phyloP scores from a whole-genome alignment of 805 yeast genomes.

The Candida ulmi region DNA sequence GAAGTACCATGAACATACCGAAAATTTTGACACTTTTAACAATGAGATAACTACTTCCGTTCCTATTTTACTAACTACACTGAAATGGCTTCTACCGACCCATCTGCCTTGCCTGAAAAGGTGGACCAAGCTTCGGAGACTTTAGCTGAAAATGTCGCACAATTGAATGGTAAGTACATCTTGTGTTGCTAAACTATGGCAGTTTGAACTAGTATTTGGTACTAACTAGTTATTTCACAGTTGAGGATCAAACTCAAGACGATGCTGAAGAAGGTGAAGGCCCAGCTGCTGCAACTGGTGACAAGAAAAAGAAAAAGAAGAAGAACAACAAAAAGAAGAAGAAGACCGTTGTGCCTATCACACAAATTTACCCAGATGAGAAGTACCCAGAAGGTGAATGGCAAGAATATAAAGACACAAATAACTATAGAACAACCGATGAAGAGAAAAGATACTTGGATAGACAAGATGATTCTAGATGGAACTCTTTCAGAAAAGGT shows the following conservation, averaged over 20 bases:
- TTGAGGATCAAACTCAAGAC: slow-evolving; percentile 9
- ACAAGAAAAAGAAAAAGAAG: slow-evolving; percentile 47
- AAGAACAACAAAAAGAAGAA: slow-evolving; percentile 54
- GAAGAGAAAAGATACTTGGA: slow-evolving; percentile 83
- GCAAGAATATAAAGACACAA: slow-evolving; percentile 64
- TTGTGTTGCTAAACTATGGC: neutral
- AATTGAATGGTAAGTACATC: slow-evolving; percentile 2
- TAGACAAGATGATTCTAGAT: slow-evolving; percentile 48
- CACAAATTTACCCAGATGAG: slow-evolving; percentile 62
- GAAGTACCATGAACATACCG: neutral
- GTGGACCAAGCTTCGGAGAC: too few relatives aligned
- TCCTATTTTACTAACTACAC: too few relatives aligned
- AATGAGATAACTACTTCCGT: too few relatives aligned
- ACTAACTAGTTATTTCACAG: too few relatives aligned
- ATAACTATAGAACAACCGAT: slow-evolving; percentile 68
- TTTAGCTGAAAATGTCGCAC: slow-evolving; percentile 1
- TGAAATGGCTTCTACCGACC: too few relatives aligned
- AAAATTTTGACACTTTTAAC: neutral
- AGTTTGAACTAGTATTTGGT: too few relatives aligned
- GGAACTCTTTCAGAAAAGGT: slow-evolving; percentile 91
- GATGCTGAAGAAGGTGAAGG: slow-evolving; percentile 23
- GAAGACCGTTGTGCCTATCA: slow-evolving; percentile 54
- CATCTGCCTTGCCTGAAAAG: too few relatives aligned
- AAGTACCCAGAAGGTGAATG: slow-evolving; percentile 85
- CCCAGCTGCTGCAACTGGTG: slow-evolving; percentile 24